Evolutionary conservation across 495 filamentous ascomycete genomes (phyloP).

Genomic region (Acidiella bohemica): DNA sequence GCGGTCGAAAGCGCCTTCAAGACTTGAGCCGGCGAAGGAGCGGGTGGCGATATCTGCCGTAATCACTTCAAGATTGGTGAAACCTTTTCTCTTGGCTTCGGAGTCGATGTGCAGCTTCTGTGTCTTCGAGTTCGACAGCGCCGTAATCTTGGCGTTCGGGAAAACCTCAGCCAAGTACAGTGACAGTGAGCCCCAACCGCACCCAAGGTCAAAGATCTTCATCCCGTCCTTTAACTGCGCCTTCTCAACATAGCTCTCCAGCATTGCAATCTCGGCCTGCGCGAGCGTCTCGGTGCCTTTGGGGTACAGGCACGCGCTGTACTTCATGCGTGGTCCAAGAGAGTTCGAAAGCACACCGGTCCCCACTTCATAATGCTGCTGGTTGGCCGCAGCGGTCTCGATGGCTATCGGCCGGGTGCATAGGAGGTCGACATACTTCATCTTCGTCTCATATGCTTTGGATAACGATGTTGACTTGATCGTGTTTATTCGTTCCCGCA

Average conservation of each 20-base stretch:
- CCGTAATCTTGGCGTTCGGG: slow-evolving; percentile 44
- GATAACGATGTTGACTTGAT: slow-evolving; percentile 36
- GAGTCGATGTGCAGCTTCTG: slow-evolving; percentile 51
- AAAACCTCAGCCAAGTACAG: slow-evolving; percentile 48
- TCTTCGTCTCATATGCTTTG: slow-evolving; percentile 39
- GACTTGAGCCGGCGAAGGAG: slow-evolving; percentile 36
- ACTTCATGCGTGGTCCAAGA: slow-evolving; percentile 54
- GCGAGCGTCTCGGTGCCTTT: slow-evolving; percentile 42
- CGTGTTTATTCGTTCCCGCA: slow-evolving; percentile 36
- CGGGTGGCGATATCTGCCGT: slow-evolving; percentile 48
- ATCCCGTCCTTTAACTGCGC: slow-evolving; percentile 43
- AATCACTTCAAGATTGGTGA: slow-evolving; percentile 44
- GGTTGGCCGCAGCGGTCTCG: slow-evolving; percentile 45
- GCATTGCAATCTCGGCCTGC: slow-evolving; percentile 52
- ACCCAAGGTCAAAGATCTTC: slow-evolving; percentile 51
- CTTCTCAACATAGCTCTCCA: slow-evolving; percentile 43
- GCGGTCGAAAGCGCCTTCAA: slow-evolving; percentile 37
- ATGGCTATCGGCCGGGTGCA: slow-evolving; percentile 46
- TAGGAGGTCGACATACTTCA: slow-evolving; percentile 41
- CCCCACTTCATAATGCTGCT: slow-evolving; percentile 56
- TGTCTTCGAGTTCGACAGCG: slow-evolving; percentile 50
- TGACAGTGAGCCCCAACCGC: slow-evolving; percentile 51
- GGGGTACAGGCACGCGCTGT: slow-evolving; percentile 45
- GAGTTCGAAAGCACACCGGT: slow-evolving; percentile 42
- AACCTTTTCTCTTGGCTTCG: slow-evolving; percentile 37